Evolutionary conservation across 2,329 filamentous ascomycete species (phyloP), one percentile per base, ranked within the genome.

Genomic region (Daldinia sp.): DNA sequence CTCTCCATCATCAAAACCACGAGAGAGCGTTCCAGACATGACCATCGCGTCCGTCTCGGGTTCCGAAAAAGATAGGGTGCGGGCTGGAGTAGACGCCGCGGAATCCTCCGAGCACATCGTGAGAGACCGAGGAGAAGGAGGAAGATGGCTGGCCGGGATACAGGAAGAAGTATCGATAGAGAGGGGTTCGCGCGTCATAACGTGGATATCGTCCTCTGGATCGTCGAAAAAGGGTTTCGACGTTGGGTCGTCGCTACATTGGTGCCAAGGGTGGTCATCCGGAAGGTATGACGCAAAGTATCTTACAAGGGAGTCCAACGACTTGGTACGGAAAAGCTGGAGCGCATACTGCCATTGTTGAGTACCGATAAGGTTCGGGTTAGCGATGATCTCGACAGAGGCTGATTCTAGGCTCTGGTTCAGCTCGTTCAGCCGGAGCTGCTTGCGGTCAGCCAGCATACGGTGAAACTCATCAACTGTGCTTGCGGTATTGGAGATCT

Each of bases 271-370:
- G 65, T 86, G 84, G 67, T 84, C 80, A 10, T 83, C 78, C 28
- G 87, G 86, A 6, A 89, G 83, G 70, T 89, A 89, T 54, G 86
- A 88, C 20, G 86, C 81, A 76, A 88, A 89, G 75, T 87, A 88
- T 70, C 86, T 82, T 68, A 89, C 85, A 67, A 89, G 85, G 18
- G 87, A 88, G 76, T 89, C 87, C 63, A 88, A 84, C 2, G 86
- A 88, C 73, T 82, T 85, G 9, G 86, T 87, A 13, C 87, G 84
- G 74, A 89, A 89, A 61, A 89, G 84, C 74, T 89, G 87, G 30
- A 88, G 75, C 28, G 87, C 87, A 71, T 84, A 79, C 71, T 86
- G 82, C 87, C 87, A 89, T 79, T 88, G 87, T 18, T 86, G 81
- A 54, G 85, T 87, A 64, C 85, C 86, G 78, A 89, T 86, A 70